Evolutionary conservation across 139 green algal genomes (phyloP).

Genomic region (Dunaliella primolecta): DNA sequence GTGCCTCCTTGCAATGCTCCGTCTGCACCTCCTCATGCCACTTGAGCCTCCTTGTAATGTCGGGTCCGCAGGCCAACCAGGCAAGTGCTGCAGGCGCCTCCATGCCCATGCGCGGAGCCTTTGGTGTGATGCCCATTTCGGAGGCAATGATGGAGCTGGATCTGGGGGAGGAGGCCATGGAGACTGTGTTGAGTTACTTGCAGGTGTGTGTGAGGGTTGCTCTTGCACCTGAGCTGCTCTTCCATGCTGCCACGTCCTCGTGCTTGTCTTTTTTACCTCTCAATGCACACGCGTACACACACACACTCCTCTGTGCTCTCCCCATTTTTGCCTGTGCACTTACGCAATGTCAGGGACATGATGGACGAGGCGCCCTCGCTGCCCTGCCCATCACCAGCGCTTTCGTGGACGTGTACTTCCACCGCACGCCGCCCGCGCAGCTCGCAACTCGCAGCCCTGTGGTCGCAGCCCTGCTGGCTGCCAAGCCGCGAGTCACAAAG

Average conservation of each 20-base stretch:
- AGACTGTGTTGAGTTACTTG: conserved; percentile 75
- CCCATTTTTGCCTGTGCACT: no score
- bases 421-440: conserved; percentile 23
- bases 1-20: no score
- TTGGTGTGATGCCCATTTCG: conserved; percentile 20
- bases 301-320: no score
- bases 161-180: conserved; percentile 67
- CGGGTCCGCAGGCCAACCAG: background rate
- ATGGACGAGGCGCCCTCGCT: conserved; percentile 25
- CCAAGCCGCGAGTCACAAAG: conserved; percentile 24
- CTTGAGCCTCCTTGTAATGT: no score
- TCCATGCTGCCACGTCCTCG: no score
- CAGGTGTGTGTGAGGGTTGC: conserved; percentile 42
- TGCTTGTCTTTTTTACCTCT: no score
- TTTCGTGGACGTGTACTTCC: conserved; percentile 45
- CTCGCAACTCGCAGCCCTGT: conserved; percentile 29
- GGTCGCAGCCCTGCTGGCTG: conserved; percentile 28
- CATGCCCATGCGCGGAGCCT: background rate
- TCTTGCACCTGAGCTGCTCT: no score
- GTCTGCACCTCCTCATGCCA: no score
- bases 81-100: background rate
- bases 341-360: conserved; percentile 11
- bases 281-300: background rate
- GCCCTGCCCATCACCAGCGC: conserved; percentile 39
- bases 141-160: conserved; percentile 44